A percentile compares a stretch with the other conserved stretches of the same genome.
Evolutionary conservation across 2,329 filamentous ascomycete species (phyloP).

Genomic region (Elsinoe perseae): DNA sequence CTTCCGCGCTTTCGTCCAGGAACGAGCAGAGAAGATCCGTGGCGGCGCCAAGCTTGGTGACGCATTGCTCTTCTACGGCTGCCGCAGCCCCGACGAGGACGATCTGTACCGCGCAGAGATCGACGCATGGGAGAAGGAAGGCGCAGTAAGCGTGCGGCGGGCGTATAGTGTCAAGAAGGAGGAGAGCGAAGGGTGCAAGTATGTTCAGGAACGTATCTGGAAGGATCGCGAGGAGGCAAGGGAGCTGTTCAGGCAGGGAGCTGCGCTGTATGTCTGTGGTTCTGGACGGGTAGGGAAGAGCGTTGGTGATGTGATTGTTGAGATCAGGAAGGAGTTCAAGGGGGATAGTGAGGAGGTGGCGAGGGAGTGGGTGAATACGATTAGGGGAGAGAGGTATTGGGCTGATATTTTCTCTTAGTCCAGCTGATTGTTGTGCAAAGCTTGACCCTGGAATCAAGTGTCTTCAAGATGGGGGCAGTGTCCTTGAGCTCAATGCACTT

Average conservation of each 20-base stretch:
- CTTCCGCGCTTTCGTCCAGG: conserved; percentile 98
- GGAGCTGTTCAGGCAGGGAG: conserved; percentile 41
- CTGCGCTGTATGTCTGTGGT: conserved; percentile 60
- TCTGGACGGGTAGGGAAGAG: conserved; percentile 42
- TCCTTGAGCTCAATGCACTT: no score
- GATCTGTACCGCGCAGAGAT: conserved; percentile 55
- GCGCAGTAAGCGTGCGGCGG: conserved; percentile 54
- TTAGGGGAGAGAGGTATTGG: conserved; percentile 26
- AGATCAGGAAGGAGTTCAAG: conserved; percentile 37
- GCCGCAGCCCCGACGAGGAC: conserved; percentile 48
- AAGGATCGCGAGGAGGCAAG: conserved; percentile 40
- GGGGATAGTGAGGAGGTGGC: conserved; percentile 27
- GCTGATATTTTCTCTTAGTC: conserved; percentile 10
- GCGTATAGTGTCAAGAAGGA: conserved; percentile 48
- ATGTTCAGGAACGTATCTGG: conserved; percentile 48
- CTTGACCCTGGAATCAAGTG: no score
- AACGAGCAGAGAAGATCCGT: conserved; percentile 52
- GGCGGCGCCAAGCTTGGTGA: conserved; percentile 38
- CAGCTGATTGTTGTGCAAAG: no score
- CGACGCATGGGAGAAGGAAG: conserved; percentile 50
- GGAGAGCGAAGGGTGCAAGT: conserved; percentile 42
- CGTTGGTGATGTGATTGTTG: conserved; percentile 36
- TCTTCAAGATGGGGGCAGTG: no score
- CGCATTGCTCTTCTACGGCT: conserved; percentile 60
- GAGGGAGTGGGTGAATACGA: conserved; percentile 24